Percentiles rank a stretch among this genome's conserved stretches.
Conservation (phyloP, 2,329 filamentous ascomycete genomes). For the Trichoderma sp. region DNA sequence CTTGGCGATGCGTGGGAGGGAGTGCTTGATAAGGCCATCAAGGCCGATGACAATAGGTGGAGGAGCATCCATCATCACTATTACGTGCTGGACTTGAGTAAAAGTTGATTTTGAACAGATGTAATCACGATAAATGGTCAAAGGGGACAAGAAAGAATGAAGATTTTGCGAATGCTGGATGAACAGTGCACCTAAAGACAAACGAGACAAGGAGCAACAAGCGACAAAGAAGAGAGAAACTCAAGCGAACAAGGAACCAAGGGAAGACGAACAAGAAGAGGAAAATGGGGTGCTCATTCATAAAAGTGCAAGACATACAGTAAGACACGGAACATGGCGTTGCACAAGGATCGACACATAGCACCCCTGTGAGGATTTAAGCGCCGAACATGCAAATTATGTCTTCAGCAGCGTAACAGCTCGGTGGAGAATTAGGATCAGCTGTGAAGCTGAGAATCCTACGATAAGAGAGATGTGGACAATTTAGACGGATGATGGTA, state of each 20-base stretch:
- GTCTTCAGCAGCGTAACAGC: not conserved
- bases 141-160: not conserved
- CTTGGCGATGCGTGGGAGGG: not conserved
- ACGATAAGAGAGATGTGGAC: not conserved
- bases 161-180: not conserved
- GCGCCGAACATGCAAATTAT: not conserved
- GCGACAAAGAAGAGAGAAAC: not conserved
- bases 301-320: not conserved
- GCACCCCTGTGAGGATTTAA: not conserved
- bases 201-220: not conserved
- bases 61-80: not conserved
- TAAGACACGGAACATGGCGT: not conserved
- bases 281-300: not conserved
- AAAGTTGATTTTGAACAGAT: not conserved
- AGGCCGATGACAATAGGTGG: conserved; percentile 10
- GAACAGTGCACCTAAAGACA: not conserved
- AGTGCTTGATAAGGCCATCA: conserved; percentile 11
- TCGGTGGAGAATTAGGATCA: not conserved
- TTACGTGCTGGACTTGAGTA: not conserved
- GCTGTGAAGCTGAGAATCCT: not conserved
- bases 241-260: not conserved
- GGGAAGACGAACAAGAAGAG: not conserved
- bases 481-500: not conserved
- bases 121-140: not conserved
- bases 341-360: not conserved